Base-by-base conservation (phyloP, 352 stramenopile species). In the Phytophthora europaea region DNA sequence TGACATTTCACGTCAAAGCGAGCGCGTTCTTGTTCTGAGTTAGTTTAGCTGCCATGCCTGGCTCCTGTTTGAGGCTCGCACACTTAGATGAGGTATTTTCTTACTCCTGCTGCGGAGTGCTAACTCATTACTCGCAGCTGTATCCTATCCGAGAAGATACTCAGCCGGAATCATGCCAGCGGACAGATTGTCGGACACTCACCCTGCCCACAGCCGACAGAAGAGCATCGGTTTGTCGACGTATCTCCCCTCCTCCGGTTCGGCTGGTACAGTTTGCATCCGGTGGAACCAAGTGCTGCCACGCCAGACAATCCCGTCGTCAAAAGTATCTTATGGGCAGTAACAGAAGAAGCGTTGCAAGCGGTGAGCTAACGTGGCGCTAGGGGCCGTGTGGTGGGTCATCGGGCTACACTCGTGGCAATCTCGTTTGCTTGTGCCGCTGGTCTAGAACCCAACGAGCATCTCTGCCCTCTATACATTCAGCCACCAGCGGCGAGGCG, bases 101-200 rank as follows among this genome's bases (percentile, higher is more conserved):
- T 31, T 31, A 1, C 38, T 47, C 15, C 15, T n/a, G 18, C 10
- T 15, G 38, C 15, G 38, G 36, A 16, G 38, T 47, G 38, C 15
- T 47, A 47, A 8, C 38, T 47, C 15, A 47, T 47, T 47, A 6
- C 15, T n/a, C 28, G 16, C 38, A 63, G 59, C 66, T 73, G 51
- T 64, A 54, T 28, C 43, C 34, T 20, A 54, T 60, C 65, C 2
- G 28, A 55, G 40, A 59, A 71, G 64, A 63, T 73, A 62, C 61
- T 65, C 67, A 74, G 67, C 54, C 53, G 45, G 61, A 58, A 70
- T 57, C 50, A 67, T 57, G 28, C 7, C 33, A 22, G 26, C 28
- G 52, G 18, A n/a, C 65, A 67, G 60, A 56, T 34, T 65, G 53
- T 60, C 57, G 40, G 65, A 48, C 67, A 65, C 38, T 47, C 38